Conservation (phyloP, 805 yeast genomes). For the Starmera dryadoides region DNA sequence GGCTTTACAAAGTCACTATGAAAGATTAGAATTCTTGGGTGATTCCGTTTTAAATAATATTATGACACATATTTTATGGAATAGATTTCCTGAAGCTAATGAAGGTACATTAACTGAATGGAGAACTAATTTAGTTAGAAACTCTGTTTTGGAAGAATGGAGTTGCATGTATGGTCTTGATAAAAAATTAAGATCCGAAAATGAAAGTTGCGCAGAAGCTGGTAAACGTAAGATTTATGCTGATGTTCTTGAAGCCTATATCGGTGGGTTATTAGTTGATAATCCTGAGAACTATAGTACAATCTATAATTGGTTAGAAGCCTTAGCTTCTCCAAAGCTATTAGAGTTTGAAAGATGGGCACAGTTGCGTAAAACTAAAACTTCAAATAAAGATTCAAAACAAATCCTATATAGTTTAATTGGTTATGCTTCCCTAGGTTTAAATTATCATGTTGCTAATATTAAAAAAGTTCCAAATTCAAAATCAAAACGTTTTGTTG, state of each 20-base stretch:
- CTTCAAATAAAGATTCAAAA: constrained; percentile 63
- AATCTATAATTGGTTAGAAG: constrained; percentile 50
- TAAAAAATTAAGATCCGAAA: constrained; percentile 42
- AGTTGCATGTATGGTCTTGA: constrained; percentile 63
- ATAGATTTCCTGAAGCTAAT: constrained; percentile 56
- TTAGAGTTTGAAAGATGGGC: constrained; percentile 8
- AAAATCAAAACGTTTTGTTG: constrained; percentile 40
- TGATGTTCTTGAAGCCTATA: constrained; percentile 89
- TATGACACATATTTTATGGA: constrained; percentile 63
- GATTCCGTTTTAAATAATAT: constrained; percentile 74
- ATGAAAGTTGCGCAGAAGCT: constrained; percentile 36
- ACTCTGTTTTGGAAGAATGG: constrained; percentile 65
- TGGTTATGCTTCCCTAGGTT: constrained; percentile 64
- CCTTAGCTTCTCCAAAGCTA: constrained; percentile 41
- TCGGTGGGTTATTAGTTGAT: constrained; percentile 76
- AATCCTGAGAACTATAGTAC: constrained; percentile 36
- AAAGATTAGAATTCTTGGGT: constrained; percentile 84
- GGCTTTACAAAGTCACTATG: constrained; percentile 62
- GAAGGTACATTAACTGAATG: constrained; percentile 78
- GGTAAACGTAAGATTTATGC: constrained; percentile 72
- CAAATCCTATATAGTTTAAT: constrained; percentile 68
- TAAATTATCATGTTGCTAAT: constrained; percentile 39
- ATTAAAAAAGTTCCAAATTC: constrained; percentile 31
- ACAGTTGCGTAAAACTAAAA: constrained; percentile 4
- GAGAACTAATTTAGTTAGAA: constrained; percentile 66